These are phyloP conservation scores for Glycyrrhiza uralensis DNA, from an alignment of 306 rosid genomes.

Conservation along the genomic window DNA sequence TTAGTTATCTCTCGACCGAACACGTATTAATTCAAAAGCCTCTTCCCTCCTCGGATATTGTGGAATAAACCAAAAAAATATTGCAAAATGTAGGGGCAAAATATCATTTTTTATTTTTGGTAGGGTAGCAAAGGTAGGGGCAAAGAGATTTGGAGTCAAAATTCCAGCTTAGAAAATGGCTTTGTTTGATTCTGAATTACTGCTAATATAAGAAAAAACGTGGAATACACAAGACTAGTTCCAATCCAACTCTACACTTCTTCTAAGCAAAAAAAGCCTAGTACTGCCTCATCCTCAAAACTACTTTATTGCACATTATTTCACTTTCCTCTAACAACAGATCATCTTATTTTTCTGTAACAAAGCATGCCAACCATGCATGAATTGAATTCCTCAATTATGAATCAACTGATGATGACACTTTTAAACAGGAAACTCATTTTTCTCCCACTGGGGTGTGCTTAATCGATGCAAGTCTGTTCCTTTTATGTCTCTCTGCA, in stretches of 20 bases:
- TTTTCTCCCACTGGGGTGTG: slow-evolving; percentile 27
- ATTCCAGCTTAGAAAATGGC: slow-evolving; percentile 18
- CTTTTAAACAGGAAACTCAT: slow-evolving; percentile 22
- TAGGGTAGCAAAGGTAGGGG: not conserved
- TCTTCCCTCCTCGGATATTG: no score
- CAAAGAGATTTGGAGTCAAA: not conserved
- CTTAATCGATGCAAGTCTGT: not conserved
- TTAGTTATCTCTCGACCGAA: no score
- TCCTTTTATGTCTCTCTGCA: slow-evolving; percentile 17
- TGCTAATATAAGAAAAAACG: slow-evolving; percentile 33
- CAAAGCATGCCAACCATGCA: slow-evolving; percentile 33
- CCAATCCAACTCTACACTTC: slow-evolving; percentile 35
- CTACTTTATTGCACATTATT: slow-evolving; percentile 38
- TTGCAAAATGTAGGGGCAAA: not conserved
- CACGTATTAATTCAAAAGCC: no score
- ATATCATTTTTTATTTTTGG: not conserved
- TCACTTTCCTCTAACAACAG: slow-evolving; percentile 27
- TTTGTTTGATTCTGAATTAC: slow-evolving; percentile 26
- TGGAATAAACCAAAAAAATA: no score
- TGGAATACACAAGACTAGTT: slow-evolving; percentile 39
- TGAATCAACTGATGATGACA: slow-evolving; percentile 25
- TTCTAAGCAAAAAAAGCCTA: slow-evolving; percentile 37
- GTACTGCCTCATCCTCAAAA: slow-evolving; percentile 32
- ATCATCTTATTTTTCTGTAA: slow-evolving; percentile 30
- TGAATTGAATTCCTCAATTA: slow-evolving; percentile 36